Evolutionary conservation across 208 protist genomes (phyloP), one percentile per base, ranked within the genome.

Genomic region (Vickermania ingenoplastis): DNA sequence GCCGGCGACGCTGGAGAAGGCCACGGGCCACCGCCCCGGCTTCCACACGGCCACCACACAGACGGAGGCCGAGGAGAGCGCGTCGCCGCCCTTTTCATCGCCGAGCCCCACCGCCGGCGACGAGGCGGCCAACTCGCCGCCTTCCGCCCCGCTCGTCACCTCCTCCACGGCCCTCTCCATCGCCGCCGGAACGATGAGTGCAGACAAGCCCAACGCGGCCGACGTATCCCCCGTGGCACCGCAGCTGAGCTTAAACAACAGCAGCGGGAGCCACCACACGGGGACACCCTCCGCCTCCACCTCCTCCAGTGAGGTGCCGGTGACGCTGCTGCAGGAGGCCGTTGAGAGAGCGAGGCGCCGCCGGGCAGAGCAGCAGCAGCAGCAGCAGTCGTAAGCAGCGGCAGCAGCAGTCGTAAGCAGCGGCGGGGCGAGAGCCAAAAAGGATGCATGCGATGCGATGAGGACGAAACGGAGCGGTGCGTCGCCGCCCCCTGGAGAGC

Each of bases 301-400:
- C 17, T 45, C 36, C 11, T 45, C 36, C 36, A 45, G 11, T n/a
- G 36, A 45, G 17, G 11, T 45, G 36, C 36, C 36, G 36, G 17
- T 83, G 25, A 53, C 68, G 23, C 67, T 63, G 28, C 68, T 83
- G 29, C 65, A 64, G 31, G 68, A 66, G 21, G 76, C 76, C 1
- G 51, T 83, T 49, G 57, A 67, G 30, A 53, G 76, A 4, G 63
- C 76, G 0, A 45, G 62, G 5, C 51, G 67, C 41, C 69, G 75
- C 11, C 22, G 51, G 21, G 57, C 51, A 62, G 25, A 17, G 22
- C 26, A 4, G 59, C n/a, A n/a, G n/a, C n/a, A n/a, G n/a, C n/a
- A n/a, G n/a, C n/a, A n/a, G n/a, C n/a, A n/a, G n/a, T n/a, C n/a
- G n/a, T n/a, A n/a, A n/a, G n/a, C n/a, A n/a, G n/a, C n/a, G n/a